phyloP scores from a whole-genome alignment of 306 rosid species.

The Neltuma alba region DNA sequence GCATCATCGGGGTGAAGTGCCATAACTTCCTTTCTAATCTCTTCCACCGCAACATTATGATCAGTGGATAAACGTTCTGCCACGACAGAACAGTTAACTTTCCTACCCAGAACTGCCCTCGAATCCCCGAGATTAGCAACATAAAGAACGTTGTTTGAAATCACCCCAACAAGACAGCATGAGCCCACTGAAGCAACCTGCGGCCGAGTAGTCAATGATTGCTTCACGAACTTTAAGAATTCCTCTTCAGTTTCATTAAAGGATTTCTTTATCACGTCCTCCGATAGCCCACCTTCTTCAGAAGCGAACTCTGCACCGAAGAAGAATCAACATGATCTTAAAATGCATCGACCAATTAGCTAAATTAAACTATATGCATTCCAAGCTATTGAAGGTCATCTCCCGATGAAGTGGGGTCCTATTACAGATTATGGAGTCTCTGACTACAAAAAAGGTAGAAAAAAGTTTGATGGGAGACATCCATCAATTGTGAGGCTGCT shows the following conservation, averaged over 20 bases:
- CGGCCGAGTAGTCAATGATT: slow-evolving; percentile 53
- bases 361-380: neutral
- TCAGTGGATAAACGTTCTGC: slow-evolving; percentile 73
- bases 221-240: slow-evolving; percentile 56
- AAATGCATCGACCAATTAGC: neutral
- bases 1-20: slow-evolving; percentile 79
- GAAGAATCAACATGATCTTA: neutral
- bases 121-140: slow-evolving; percentile 80
- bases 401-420: too few species aligned
- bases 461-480: neutral
- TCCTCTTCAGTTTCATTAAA: slow-evolving; percentile 63
- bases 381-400: too few species aligned
- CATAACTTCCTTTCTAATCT: slow-evolving; percentile 68
- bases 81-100: slow-evolving; percentile 42
- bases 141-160: slow-evolving; percentile 53
- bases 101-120: slow-evolving; percentile 69
- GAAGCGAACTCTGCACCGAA: slow-evolving; percentile 46
- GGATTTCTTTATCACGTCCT: slow-evolving; percentile 65
- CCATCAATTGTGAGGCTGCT: neutral
- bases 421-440: too few species aligned
- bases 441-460: neutral
- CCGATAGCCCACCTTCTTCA: slow-evolving; percentile 70
- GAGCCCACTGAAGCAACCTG: slow-evolving; percentile 73
- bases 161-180: slow-evolving; percentile 69
- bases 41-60: slow-evolving; percentile 70